Evolutionary conservation across 345 rosid genomes (phyloP).

Genomic region (Angophora floribunda): DNA sequence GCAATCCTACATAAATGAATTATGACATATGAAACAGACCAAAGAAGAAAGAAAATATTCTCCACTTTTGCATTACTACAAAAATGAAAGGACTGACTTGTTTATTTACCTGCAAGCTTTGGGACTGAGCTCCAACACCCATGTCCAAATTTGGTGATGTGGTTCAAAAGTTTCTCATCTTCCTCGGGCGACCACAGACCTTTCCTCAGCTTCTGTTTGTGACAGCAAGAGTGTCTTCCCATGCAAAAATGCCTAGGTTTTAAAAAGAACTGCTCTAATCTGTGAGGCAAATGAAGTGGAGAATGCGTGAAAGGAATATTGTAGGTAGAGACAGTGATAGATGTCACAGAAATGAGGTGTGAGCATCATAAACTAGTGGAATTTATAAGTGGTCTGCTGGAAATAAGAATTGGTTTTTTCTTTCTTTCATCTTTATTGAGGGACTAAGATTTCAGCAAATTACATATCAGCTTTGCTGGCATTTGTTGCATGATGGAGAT

Average conservation of each 20-base stretch:
- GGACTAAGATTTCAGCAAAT: neutral
- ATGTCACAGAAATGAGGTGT: neutral
- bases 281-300: neutral
- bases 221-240: constrained; percentile 82
- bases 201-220: constrained; percentile 73
- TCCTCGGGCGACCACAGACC: constrained; percentile 93
- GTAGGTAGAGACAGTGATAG: neutral
- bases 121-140: constrained; percentile 95
- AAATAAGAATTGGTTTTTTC: neutral
- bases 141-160: constrained; percentile 61
- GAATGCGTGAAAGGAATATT: neutral
- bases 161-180: constrained; percentile 71
- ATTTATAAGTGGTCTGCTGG: neutral
- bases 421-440: neutral
- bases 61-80: neutral
- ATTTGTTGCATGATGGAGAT: neutral
- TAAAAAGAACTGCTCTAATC: neutral
- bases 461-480: neutral
- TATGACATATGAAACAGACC: neutral
- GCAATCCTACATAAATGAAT: constrained; percentile 31
- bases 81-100: neutral
- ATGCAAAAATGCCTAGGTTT: constrained; percentile 6
- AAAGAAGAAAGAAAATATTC: neutral
- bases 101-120: constrained; percentile 46
- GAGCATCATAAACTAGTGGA: neutral